phyloP scores from a whole-genome alignment of 2,329 filamentous ascomycete genomes.

The Neurospora sp. region DNA sequence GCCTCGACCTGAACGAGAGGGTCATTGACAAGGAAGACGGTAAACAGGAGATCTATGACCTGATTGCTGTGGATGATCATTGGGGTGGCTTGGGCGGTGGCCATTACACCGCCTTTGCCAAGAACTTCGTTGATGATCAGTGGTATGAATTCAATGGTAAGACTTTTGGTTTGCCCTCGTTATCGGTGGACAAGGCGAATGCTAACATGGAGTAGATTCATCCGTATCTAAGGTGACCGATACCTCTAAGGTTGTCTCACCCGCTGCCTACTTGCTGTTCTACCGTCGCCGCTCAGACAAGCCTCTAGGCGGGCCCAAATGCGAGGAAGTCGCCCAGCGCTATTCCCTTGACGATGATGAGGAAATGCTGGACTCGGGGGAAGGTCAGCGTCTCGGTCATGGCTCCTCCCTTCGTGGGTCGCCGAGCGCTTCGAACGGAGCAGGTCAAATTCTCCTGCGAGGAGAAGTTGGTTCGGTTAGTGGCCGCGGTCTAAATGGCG shows the following conservation, averaged over 20 bases:
- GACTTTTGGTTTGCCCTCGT: constrained; percentile 20
- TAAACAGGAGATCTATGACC: constrained; percentile 78
- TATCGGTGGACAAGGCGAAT: neutral
- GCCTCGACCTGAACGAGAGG: constrained; percentile 69
- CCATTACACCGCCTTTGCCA: constrained; percentile 90
- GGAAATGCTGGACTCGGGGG: constrained; percentile 51
- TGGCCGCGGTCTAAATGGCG: constrained; percentile 19
- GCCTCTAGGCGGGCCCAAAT: constrained; percentile 69
- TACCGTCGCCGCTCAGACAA: constrained; percentile 74
- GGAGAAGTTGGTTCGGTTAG: constrained; percentile 50
- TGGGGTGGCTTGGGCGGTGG: constrained; percentile 88
- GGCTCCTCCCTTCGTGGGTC: constrained; percentile 80
- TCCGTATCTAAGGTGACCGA: constrained; percentile 54
- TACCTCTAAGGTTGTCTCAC: constrained; percentile 54
- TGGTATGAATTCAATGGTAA: constrained; percentile 98
- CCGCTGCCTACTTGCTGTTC: constrained; percentile 85
- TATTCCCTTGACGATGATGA: constrained; percentile 43
- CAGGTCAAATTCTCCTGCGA: constrained; percentile 62
- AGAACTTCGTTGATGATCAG: constrained; percentile 77
- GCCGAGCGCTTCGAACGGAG: constrained; percentile 77
- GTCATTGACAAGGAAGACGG: constrained; percentile 72
- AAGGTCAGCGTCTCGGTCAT: constrained; percentile 76
- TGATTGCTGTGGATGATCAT: constrained; percentile 94
- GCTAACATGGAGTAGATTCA: constrained; percentile 55
- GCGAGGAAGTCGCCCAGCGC: constrained; percentile 59